Percentiles rank a stretch among this genome's conserved stretches.
phyloP scores from a whole-genome alignment of 208 protist species.

The Crithidia thermophila region DNA sequence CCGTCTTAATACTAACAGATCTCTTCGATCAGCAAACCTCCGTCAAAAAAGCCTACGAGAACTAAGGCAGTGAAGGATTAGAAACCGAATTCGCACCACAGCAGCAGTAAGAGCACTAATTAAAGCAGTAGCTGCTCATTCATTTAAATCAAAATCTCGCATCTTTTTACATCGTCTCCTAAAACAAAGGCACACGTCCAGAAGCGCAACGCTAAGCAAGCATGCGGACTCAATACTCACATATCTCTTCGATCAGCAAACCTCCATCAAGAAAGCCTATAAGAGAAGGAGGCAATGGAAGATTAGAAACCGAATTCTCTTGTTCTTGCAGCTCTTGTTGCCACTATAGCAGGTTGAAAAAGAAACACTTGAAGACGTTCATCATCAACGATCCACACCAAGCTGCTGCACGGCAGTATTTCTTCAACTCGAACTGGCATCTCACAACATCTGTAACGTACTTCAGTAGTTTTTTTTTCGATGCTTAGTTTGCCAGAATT shows the following conservation, averaged over 20 bases:
- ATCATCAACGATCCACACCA: too few relatives aligned
- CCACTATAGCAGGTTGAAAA: too few relatives aligned
- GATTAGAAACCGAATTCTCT: slow-evolving; percentile 60
- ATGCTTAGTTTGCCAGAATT: background rate
- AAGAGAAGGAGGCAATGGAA: slow-evolving; percentile 14
- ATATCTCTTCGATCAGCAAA: slow-evolving; percentile 54
- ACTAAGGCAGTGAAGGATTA: slow-evolving; percentile 33
- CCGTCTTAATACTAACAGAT: background rate
- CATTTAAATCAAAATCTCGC: too few relatives aligned
- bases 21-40: slow-evolving; percentile 57
- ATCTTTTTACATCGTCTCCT: too few relatives aligned
- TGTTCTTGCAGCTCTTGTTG: too few relatives aligned
- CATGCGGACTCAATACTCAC: too few relatives aligned
- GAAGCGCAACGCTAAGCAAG: background rate
- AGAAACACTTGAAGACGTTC: too few relatives aligned
- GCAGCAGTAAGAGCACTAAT: background rate
- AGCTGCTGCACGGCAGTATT: background rate
- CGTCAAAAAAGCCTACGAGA: slow-evolving; percentile 21
- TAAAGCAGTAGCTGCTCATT: background rate
- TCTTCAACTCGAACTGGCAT: slow-evolving; percentile 1
- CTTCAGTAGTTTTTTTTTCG: too few relatives aligned
- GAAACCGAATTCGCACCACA: slow-evolving; percentile 34
- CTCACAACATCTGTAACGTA: too few relatives aligned
- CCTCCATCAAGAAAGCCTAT: slow-evolving; percentile 32
- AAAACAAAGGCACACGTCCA: background rate